Percentiles rank a stretch among this genome's conserved stretches.
These are phyloP conservation scores for Vicia villosa DNA, from an alignment of 306 rosid species.

Conservation along the genomic window DNA sequence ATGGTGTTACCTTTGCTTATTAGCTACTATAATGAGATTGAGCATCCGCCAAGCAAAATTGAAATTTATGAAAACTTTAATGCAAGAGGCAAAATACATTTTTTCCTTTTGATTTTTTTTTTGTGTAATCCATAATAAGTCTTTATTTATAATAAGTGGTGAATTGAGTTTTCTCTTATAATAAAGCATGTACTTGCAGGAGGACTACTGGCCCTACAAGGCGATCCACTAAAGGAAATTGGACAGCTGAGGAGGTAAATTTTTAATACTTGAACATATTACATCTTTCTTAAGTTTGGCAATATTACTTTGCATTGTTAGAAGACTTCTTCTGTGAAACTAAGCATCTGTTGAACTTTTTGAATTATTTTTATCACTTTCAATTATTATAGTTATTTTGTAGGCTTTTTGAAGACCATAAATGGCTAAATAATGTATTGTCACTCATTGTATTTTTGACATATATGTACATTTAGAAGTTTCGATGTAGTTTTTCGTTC, in stretches of 20 bases:
- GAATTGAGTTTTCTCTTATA: constrained; percentile 30
- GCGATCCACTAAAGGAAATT: constrained; percentile 99
- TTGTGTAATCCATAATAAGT: background rate
- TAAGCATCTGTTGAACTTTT: background rate
- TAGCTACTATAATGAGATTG: background rate
- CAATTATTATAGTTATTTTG: constrained; percentile 7
- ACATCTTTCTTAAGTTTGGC: constrained; percentile 25
- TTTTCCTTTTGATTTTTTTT: background rate
- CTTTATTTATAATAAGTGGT: background rate
- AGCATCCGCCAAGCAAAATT: background rate
- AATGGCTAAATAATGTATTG: background rate
- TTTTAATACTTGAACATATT: constrained; percentile 5
- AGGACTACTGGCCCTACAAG: constrained; percentile 98
- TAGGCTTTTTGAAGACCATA: background rate
- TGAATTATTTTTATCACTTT: constrained; percentile 4
- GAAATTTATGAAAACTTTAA: background rate
- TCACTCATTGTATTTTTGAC: background rate
- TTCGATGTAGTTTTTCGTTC: background rate
- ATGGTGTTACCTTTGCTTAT: background rate
- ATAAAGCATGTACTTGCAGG: constrained; percentile 50
- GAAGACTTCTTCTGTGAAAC: background rate
- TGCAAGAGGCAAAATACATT: background rate
- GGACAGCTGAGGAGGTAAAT: constrained; percentile 92
- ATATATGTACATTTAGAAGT: constrained; percentile 9
- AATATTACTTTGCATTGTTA: constrained; percentile 8